phyloP scores from a whole-genome alignment of 148 eudicot species.

The Heliosperma pusillum region DNA sequence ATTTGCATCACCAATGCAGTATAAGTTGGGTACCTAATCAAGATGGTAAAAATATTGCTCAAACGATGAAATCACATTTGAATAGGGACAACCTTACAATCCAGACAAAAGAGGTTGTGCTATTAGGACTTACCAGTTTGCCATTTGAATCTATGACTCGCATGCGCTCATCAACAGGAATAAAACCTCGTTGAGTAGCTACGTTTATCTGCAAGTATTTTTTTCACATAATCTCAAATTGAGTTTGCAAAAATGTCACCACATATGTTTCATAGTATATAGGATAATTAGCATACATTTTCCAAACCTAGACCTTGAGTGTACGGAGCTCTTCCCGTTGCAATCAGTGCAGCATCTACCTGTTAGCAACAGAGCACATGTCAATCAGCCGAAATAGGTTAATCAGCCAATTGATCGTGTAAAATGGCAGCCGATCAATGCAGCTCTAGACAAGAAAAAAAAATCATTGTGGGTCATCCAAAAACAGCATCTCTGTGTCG shows the following conservation, averaged over 20 bases:
- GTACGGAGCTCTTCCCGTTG: slow-evolving; percentile 98
- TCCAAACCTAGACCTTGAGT: slow-evolving; percentile 94
- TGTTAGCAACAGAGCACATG: slow-evolving; percentile 23
- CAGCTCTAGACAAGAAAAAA: not conserved
- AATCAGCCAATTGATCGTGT: not conserved
- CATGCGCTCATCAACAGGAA: slow-evolving; percentile 98
- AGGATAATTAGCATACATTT: slow-evolving; percentile 47
- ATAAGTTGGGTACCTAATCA: slow-evolving; percentile 80
- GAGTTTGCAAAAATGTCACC: not conserved
- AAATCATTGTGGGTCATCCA: not conserved
- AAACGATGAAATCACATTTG: not conserved
- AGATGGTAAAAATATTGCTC: slow-evolving; percentile 6
- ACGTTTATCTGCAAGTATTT: slow-evolving; percentile 68
- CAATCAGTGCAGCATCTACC: slow-evolving; percentile 99
- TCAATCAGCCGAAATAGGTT: not conserved
- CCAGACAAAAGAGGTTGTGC: not conserved
- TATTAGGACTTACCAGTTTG: slow-evolving; percentile 46
- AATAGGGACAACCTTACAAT: slow-evolving; percentile 3
- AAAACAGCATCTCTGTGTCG: not conserved
- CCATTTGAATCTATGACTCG: slow-evolving; percentile 86
- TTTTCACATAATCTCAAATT: slow-evolving; percentile 10
- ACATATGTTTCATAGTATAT: not conserved
- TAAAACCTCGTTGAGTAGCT: slow-evolving; percentile 85
- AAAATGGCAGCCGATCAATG: too few relatives aligned
- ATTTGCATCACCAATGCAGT: slow-evolving; percentile 99